phyloP scores from a whole-genome alignment of 2,329 filamentous ascomycete species.

The Orbilia brochopaga region DNA sequence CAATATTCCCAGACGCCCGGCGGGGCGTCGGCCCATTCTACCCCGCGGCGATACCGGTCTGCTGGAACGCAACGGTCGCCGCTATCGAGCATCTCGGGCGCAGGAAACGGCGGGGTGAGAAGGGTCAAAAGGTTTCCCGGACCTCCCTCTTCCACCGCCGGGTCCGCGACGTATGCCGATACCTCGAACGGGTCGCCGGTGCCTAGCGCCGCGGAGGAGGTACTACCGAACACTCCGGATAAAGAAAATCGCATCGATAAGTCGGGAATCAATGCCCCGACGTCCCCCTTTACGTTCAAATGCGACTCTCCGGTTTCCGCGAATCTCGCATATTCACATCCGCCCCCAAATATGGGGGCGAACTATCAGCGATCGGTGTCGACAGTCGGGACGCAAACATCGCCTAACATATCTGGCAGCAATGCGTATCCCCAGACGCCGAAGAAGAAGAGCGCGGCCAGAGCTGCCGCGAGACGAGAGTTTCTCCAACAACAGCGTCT shows the following conservation, averaged over 20 bases:
- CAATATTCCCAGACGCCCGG: conserved; percentile 49
- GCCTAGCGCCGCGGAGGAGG: conserved; percentile 28
- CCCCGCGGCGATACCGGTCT: conserved; percentile 53
- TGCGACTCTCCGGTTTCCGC: conserved; percentile 72
- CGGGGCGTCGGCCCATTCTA: conserved; percentile 51
- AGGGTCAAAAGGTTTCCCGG: conserved; percentile 44
- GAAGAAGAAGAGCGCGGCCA: conserved; percentile 67
- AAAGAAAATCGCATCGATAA: conserved; percentile 45
- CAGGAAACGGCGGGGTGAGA: conserved; percentile 33
- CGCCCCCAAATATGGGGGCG: conserved; percentile 57
- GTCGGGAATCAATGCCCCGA: conserved; percentile 41
- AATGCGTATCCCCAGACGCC: conserved; percentile 57
- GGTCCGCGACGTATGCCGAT: conserved; percentile 27
- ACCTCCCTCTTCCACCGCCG: conserved; percentile 15
- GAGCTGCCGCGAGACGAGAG: conserved; percentile 75
- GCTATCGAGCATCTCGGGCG: conserved; percentile 47
- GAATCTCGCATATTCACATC: conserved; percentile 52
- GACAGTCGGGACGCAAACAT: conserved; percentile 66
- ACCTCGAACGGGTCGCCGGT: conserved; percentile 23
- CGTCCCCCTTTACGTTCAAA: conserved; percentile 91
- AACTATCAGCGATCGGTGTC: conserved; percentile 57
- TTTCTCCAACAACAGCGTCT: conserved; percentile 75
- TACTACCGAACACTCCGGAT: conserved; percentile 38
- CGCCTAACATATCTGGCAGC: conserved; percentile 60
- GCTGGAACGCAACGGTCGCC: conserved; percentile 54